Conservation (phyloP, 805 yeast species). For the Cyberlindnera xishuangbannaensis region DNA sequence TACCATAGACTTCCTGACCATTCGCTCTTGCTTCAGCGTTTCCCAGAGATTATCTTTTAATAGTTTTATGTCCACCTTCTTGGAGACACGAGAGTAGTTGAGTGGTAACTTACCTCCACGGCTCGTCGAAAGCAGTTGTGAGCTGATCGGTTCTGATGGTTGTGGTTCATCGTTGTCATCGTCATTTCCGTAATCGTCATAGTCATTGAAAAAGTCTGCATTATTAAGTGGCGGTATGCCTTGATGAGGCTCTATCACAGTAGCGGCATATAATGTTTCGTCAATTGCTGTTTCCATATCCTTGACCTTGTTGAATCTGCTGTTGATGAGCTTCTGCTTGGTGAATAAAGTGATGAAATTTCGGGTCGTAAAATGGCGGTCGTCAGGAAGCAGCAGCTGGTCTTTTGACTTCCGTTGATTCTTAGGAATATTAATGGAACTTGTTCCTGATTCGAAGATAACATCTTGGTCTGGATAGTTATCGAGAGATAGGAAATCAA, state of each 20-base stretch:
- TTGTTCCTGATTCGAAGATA: slow-evolving; percentile 35
- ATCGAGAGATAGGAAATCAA: slow-evolving; percentile 39
- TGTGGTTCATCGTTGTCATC: slow-evolving; percentile 26
- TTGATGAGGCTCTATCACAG: slow-evolving; percentile 29
- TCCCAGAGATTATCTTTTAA: slow-evolving; percentile 77
- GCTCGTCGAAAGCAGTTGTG: slow-evolving; percentile 21
- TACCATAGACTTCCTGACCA: slow-evolving; percentile 7
- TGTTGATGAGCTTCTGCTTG: slow-evolving; percentile 50
- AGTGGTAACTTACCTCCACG: slow-evolving; percentile 32
- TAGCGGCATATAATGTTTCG: slow-evolving; percentile 66
- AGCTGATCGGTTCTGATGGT: slow-evolving; percentile 16
- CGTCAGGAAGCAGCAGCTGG: slow-evolving; percentile 61
- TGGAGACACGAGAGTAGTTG: slow-evolving; percentile 65
- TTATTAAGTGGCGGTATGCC: slow-evolving; percentile 24
- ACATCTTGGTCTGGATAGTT: slow-evolving; percentile 32
- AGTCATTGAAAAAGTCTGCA: slow-evolving; percentile 35
- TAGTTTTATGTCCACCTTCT: slow-evolving; percentile 70
- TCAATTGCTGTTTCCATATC: slow-evolving; percentile 38
- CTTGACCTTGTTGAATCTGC: slow-evolving; percentile 25
- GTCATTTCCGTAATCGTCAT: slow-evolving; percentile 29
- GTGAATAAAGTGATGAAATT: slow-evolving; percentile 61
- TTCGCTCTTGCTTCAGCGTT: slow-evolving; percentile 32
- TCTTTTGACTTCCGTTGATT: slow-evolving; percentile 35
- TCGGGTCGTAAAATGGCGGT: slow-evolving; percentile 64
- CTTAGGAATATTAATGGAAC: slow-evolving; percentile 35